Percentiles rank a stretch among this genome's conserved stretches.
These are phyloP conservation scores for Rosa lucieae DNA, from an alignment of 306 rosid genomes.

Conservation along the genomic window DNA sequence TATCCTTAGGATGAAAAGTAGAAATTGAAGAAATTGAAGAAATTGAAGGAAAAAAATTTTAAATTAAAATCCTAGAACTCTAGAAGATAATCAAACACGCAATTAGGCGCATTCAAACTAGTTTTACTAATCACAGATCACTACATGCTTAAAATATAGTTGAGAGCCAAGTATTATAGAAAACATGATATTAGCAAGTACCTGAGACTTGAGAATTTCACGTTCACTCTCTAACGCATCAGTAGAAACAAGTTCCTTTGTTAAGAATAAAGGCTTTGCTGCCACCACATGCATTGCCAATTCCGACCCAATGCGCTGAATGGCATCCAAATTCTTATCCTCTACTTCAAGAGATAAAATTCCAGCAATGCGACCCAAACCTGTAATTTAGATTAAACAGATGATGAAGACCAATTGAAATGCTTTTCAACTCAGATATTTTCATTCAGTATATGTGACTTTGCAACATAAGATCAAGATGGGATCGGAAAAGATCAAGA, in stretches of 20 bases:
- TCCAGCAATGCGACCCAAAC: slow-evolving; percentile 97
- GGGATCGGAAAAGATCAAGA: not conserved
- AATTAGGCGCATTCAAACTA: not conserved
- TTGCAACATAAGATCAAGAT: not conserved
- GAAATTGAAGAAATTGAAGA: not conserved
- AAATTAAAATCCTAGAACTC: not conserved
- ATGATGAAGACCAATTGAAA: slow-evolving; percentile 6
- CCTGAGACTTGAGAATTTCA: slow-evolving; percentile 93
- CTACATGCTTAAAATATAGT: slow-evolving; percentile 2
- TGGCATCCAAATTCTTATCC: slow-evolving; percentile 52
- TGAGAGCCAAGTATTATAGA: not conserved
- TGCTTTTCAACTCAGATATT: slow-evolving; percentile 8
- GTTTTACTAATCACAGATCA: not conserved
- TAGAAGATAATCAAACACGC: not conserved
- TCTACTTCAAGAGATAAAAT: slow-evolving; percentile 80
- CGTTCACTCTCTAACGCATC: slow-evolving; percentile 71
- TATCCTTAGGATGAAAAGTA: not conserved
- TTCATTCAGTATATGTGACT: not conserved
- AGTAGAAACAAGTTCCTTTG: slow-evolving; percentile 83
- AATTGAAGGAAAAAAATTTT: not conserved
- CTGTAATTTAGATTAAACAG: slow-evolving; percentile 34
- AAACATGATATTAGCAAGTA: slow-evolving; percentile 25
- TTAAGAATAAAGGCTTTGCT: slow-evolving; percentile 78
- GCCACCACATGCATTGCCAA: slow-evolving; percentile 97
- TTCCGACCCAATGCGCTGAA: slow-evolving; percentile 83